These are phyloP conservation scores for Ganoderma meredithae DNA, from an alignment of 1,284 basidiomycete genomes.

Conservation along the genomic window DNA sequence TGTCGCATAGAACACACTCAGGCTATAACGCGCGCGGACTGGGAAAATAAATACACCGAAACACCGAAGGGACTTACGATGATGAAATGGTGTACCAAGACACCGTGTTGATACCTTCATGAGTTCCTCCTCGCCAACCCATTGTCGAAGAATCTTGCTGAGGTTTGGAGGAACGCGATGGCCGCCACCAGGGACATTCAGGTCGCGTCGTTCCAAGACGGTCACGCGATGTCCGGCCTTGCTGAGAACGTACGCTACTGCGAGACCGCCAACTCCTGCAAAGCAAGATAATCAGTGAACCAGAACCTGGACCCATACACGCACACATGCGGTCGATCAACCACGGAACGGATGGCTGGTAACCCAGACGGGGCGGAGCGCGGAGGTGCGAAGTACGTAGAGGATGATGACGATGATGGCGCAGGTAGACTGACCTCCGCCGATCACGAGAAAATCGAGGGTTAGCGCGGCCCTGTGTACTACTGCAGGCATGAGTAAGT, in stretches of 20 bases:
- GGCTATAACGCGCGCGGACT: background rate
- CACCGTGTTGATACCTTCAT: conserved; percentile 41
- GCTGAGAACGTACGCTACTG: conserved; percentile 56
- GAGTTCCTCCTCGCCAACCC: conserved; percentile 55
- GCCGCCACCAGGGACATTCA: conserved; percentile 47
- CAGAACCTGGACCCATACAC: conserved; percentile 15
- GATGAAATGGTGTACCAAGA: conserved; percentile 41
- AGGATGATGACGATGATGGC: conserved; percentile 8
- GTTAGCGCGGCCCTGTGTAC: conserved; percentile 26
- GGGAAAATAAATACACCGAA: background rate
- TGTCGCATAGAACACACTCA: background rate
- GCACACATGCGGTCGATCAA: conserved; percentile 9
- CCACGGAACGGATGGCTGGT: background rate
- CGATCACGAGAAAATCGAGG: conserved; percentile 36
- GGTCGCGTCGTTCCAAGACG: conserved; percentile 52
- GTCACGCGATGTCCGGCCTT: conserved; percentile 59
- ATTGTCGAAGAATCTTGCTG: conserved; percentile 57
- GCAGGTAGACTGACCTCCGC: conserved; percentile 32
- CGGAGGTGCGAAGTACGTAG: background rate
- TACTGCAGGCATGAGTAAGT: conserved; percentile 27
- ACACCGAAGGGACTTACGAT: conserved; percentile 35
- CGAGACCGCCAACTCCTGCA: conserved; percentile 52
- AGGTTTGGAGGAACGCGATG: conserved; percentile 61
- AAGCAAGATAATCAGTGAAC: background rate
- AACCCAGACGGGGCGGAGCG: conserved; percentile 4